These are phyloP conservation scores for Penicillium argentinense DNA, from an alignment of 495 filamentous ascomycete species.

Conservation along the genomic window DNA sequence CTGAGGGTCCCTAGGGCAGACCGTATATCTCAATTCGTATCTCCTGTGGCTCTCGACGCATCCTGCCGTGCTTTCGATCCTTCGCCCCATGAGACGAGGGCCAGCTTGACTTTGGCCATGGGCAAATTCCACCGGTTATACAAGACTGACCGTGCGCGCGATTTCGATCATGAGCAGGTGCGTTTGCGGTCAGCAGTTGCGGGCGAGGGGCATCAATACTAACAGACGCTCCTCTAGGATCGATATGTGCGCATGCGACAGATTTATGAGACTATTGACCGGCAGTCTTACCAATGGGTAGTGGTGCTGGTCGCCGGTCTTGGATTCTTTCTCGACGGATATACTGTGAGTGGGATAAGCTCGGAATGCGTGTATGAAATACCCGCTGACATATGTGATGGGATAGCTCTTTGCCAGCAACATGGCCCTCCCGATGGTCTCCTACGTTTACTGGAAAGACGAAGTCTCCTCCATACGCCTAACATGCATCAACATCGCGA, in stretches of 20 bases:
- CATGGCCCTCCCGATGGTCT: constrained; percentile 59
- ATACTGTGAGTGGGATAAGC: constrained; percentile 63
- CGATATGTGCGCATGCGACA: constrained; percentile 50
- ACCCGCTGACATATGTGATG: no score
- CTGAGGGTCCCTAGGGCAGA: not conserved
- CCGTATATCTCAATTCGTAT: constrained; percentile 4
- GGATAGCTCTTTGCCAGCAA: constrained; percentile 63
- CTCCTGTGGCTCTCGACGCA: constrained; percentile 1
- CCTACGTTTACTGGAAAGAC: constrained; percentile 61
- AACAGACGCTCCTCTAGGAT: constrained; percentile 26
- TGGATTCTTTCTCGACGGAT: constrained; percentile 69
- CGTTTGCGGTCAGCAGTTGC: not conserved
- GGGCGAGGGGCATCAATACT: not conserved
- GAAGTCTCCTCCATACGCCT: constrained; percentile 36
- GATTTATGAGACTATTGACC: constrained; percentile 51
- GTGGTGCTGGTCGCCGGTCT: constrained; percentile 61
- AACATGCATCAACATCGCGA: constrained; percentile 59
- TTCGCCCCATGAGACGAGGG: not conserved
- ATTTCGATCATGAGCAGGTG: constrained; percentile 52
- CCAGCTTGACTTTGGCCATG: constrained; percentile 23
- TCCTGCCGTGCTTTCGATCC: constrained; percentile 1
- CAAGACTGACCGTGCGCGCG: constrained; percentile 49
- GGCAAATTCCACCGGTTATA: constrained; percentile 41
- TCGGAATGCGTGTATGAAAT: no score
- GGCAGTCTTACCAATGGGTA: constrained; percentile 47